Evolutionary conservation across 2,329 filamentous ascomycete species (phyloP).

Genomic region (Aspergillus bombycis): DNA sequence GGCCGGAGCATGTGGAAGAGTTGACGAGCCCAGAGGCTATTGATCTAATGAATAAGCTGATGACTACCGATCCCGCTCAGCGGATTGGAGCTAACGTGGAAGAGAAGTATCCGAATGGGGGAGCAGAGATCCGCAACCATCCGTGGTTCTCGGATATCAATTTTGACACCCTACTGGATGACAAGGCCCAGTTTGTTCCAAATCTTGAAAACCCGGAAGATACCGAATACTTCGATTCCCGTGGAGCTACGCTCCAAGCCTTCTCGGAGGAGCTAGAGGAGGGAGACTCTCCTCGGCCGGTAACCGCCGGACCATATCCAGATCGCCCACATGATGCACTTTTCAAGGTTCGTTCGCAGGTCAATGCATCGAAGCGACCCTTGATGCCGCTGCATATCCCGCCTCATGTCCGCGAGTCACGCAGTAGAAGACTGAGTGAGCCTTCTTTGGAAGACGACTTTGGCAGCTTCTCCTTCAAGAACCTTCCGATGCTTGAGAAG

Average conservation of each 20-base stretch:
- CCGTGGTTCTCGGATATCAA: constrained; percentile 85
- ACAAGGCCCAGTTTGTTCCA: constrained; percentile 94
- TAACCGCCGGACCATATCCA: constrained; percentile 74
- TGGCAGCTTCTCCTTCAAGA: constrained; percentile 96
- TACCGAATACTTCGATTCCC: constrained; percentile 94
- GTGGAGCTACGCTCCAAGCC: constrained; percentile 87
- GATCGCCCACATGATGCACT: constrained; percentile 94
- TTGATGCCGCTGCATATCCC: constrained; percentile 96
- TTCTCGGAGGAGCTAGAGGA: constrained; percentile 96
- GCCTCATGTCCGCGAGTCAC: constrained; percentile 89
- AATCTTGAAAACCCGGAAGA: constrained; percentile 92
- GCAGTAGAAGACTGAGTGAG: constrained; percentile 86
- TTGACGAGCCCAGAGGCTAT: constrained; percentile 85
- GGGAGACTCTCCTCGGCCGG: constrained; percentile 70
- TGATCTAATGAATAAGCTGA: constrained; percentile 88
- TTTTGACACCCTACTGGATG: constrained; percentile 90
- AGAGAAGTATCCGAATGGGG: constrained; percentile 80
- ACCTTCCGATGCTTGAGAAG: constrained; percentile 92
- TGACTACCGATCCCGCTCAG: constrained; percentile 80
- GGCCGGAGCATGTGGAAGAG: constrained; percentile 82
- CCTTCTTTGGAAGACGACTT: constrained; percentile 90
- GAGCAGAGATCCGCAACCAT: constrained; percentile 87
- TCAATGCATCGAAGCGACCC: constrained; percentile 84
- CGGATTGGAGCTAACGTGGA: constrained; percentile 84
- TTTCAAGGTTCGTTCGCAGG: constrained; percentile 83